Evolutionary conservation across 2,329 filamentous ascomycete genomes (phyloP), one percentile per base, ranked within the genome.

Genomic region (Penicillium sp.): DNA sequence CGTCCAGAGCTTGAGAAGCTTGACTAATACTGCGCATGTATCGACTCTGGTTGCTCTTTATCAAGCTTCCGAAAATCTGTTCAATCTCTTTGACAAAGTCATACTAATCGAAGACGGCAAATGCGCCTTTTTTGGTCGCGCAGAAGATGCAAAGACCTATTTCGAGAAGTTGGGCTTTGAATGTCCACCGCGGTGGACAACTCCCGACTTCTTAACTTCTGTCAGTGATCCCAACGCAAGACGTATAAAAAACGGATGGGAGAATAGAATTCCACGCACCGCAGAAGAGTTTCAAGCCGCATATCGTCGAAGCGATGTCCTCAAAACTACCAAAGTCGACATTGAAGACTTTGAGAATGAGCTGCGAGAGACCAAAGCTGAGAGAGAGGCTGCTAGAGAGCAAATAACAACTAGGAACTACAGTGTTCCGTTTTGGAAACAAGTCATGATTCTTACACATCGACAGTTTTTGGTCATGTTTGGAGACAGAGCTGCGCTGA

Each of bases 201-300:
- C 86, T 0, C 85, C 84, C 4, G 89, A 93, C 67, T 93, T 92
- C 70, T 72, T 92, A 27, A 92, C 89, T 0, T 90, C 87, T 2
- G 85, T 92, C 63, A 90, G 85, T 7, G 82, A 83, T 36, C 74
- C 79, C 1, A 75, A 84, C 48, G 85, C 86, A 52, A 76, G 85
- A 26, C 73, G 81, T 26, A 67, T 85, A 15, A 78, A 77, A 33
- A 66, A 78, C 13, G 84, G 82, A 2, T 86, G 78, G 68, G 81
- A 86, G 63, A 66, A 83, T 56, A 77, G 77, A 4, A 78, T 83
- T 23, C 83, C 84, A 0, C 73, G 80, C 13, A 81, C 79, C 1
- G 71, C 79, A 5, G 77, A 78, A 4, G 78, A 85, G 27, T 85
- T 86, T 56, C 80, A 79, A 18, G 71, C 75, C 12, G 72, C 72